Conservation (phyloP, 139 green algal species). For the Mychonastes homosphaera region DNA sequence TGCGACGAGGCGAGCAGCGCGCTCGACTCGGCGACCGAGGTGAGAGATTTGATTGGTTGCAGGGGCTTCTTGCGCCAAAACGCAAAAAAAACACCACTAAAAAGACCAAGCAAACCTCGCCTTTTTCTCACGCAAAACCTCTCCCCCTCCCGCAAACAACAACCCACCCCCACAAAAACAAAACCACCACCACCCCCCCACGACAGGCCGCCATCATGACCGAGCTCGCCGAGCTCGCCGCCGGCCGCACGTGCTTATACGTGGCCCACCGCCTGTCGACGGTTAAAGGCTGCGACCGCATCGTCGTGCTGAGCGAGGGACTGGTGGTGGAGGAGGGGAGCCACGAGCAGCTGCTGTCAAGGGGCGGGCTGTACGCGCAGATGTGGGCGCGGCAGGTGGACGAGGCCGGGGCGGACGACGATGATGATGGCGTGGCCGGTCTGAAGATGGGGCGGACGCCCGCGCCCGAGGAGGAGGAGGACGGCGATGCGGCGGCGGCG, state of each 20-base stretch:
- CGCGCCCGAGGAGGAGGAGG: too few species aligned
- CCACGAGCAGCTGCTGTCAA: slow-evolving; percentile 36
- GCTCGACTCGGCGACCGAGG: slow-evolving; percentile 78
- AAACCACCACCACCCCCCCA: background rate
- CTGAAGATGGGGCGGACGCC: too few species aligned
- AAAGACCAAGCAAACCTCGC: too few species aligned
- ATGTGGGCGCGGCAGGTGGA: slow-evolving; percentile 34
- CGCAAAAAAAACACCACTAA: too few species aligned
- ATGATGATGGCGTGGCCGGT: background rate
- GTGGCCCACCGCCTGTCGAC: slow-evolving; percentile 91
- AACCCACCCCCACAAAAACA: too few species aligned
- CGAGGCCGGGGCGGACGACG: background rate
- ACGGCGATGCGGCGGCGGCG: too few species aligned
- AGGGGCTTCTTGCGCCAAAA: background rate
- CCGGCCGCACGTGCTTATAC: slow-evolving; percentile 76
- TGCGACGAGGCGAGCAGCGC: slow-evolving; percentile 80
- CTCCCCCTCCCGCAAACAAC: background rate
- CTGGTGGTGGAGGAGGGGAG: slow-evolving; percentile 35
- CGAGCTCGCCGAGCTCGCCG: slow-evolving; percentile 9
- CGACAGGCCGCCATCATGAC: background rate
- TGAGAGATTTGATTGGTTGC: background rate
- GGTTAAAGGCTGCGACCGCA: slow-evolving; percentile 63
- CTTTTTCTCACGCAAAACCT: background rate
- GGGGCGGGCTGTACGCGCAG: slow-evolving; percentile 28
- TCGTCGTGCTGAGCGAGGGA: slow-evolving; percentile 52